Evolutionary conservation across 2,329 filamentous ascomycete species (phyloP), one percentile per base, ranked within the genome.

Genomic region (Bisporella sp.): DNA sequence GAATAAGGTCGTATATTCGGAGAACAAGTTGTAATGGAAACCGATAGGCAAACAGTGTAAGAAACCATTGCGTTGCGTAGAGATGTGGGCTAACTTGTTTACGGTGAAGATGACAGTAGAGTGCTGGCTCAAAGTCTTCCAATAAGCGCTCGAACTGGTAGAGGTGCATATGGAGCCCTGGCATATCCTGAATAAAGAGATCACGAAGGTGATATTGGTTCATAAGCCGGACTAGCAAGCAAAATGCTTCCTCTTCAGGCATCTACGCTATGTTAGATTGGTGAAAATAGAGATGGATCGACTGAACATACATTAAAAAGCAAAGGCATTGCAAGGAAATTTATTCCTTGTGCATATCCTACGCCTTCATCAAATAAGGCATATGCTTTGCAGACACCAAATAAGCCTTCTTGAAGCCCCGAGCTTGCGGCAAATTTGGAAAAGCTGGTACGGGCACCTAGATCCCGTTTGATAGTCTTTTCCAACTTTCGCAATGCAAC

Each of bases 21-120:
- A 99, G 83, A 5, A 99, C 93, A 7, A 99, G 81, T 65, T 99
- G 93, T 6, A 99, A 77, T 6, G 93, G 93, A 68, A 99, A 99
- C 41, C 95, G 87, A 68, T 99, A 99, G 32, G 92, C 90, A 65
- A 99, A 99, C n/a, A 99, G 77, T 0, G 93, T 99, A 46, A 99
- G 78, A 70, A 99, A 99, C 93, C 93, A 99, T 68, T 99, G 93
- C 0, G 93, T 99, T 42, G 93, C 93, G 66, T 99, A 99, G 6
- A 99, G 77, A 64, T 96, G 89, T 1, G 93, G 87, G 6, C 87
- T 87, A 49, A 99, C 93, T 57, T 89, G 85, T 50, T 87, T 82
- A 52, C 93, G 84, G 63, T 88, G 87, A 50, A 99, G 80, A 68
- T 99, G 93, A 66, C 92, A 96, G 70, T 95, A 96, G 5, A 99